phyloP scores from a whole-genome alignment of 1,284 basidiomycete species.

The Irpex sp. region DNA sequence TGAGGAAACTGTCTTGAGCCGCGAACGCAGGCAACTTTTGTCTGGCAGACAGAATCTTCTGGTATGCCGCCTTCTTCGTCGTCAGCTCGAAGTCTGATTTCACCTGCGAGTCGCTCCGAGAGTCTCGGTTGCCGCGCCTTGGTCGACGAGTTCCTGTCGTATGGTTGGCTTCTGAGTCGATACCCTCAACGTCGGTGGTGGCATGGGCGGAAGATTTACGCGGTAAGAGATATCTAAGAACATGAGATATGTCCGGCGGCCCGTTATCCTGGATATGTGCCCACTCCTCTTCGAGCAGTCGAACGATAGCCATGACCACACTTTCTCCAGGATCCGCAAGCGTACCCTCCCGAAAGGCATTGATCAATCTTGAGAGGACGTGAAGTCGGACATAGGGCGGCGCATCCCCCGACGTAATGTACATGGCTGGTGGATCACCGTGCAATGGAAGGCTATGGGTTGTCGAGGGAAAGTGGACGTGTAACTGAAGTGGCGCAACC shows the following conservation, averaged over 20 bases:
- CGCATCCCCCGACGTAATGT: constrained; percentile 64
- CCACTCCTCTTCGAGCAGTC: constrained; percentile 70
- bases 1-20: constrained; percentile 59
- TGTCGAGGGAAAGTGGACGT: constrained; percentile 51
- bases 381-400: constrained; percentile 85
- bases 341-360: constrained; percentile 45
- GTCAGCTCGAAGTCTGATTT: constrained; percentile 48
- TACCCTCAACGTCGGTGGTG: neutral
- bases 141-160: constrained; percentile 14
- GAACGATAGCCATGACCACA: constrained; percentile 71
- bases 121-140: constrained; percentile 26
- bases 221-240: constrained; percentile 61
- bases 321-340: constrained; percentile 68
- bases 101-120: constrained; percentile 47
- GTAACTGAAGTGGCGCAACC: constrained; percentile 58
- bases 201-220: constrained; percentile 1
- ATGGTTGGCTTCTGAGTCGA: neutral
- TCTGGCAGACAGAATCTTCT: constrained; percentile 51
- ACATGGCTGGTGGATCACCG: constrained; percentile 65
- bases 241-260: constrained; percentile 65
- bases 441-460: constrained; percentile 44
- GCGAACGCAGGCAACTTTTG: constrained; percentile 73
- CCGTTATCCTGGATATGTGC: constrained; percentile 58
- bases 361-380: constrained; percentile 62
- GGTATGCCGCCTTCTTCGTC: constrained; percentile 47